Base-by-base conservation (phyloP, 73 alveolate genomes). In the Blepharisma japonicum region DNA sequence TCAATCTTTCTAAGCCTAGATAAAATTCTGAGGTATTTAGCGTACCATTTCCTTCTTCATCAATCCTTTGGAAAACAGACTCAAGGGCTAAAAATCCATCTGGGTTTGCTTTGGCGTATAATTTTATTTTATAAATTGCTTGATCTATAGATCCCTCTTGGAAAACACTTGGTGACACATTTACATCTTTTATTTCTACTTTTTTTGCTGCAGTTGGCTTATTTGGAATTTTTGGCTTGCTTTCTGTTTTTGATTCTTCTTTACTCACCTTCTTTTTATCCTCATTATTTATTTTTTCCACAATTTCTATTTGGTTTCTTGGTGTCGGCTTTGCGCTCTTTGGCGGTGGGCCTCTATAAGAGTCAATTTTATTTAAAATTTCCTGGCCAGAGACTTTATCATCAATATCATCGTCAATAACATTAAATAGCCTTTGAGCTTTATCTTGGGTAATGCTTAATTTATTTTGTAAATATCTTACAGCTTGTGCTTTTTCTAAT, bases 311-410 rank as follows among this genome's bases (percentile, higher is more conserved):
- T 61, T 61, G 14, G 14, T 61, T 39, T 14, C 50, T 20, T 20
- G 74, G 47, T 8, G 39, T 61, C 47, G 23, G 23, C 2, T 61
- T 25, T 14, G 23, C 3, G 42, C 42, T 32, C 42, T 32, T 32
- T 32, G 50, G 14, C 74, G 39, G 18, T 14, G 74, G 18, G 5
- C 14, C 18, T 61, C 74, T 14, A 61, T 8, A 61, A n/a, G 23
- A 61, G 4, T 25, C 74, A 61, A 14, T 32, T 32, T 32, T 32
- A 32, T 32, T 32, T 1, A 32, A 32, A 25, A 61, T 14, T 25
- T 61, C 74, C 14, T 61, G 47, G 23, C 49, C 39, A 25, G 74
- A 61, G 23, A 61, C 23, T 61, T n/a, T 61, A 20, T 39, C 74
- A 25, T 61, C 74, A 18, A 8, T 14, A 25, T 61, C 23, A 14